phyloP scores from a whole-genome alignment of 495 filamentous ascomycete species.

The Aspergillus steynii region DNA sequence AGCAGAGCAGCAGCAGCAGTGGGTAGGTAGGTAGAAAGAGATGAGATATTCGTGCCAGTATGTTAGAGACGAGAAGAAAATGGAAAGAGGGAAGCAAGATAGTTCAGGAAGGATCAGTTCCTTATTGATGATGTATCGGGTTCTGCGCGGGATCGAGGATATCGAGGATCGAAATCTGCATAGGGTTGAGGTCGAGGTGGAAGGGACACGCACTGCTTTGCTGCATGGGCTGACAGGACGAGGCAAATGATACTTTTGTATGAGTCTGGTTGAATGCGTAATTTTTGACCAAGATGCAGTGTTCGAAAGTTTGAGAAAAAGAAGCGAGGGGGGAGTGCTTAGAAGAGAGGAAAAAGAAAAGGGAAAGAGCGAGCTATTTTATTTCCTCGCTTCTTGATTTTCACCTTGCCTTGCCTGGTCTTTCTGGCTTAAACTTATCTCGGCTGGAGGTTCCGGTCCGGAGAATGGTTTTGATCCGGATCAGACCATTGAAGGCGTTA shows the following conservation, averaged over 20 bases:
- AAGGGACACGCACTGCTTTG: not conserved
- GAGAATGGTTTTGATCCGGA: not conserved
- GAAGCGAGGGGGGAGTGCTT: not conserved
- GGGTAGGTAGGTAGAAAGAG: not conserved
- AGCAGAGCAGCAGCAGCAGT: not conserved
- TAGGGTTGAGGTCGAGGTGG: constrained; percentile 17
- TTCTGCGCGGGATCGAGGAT: constrained; percentile 20
- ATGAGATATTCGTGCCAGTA: not conserved
- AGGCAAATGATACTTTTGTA: not conserved
- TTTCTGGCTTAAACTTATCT: not conserved
- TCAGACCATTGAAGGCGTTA: not conserved
- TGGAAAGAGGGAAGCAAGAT: not conserved
- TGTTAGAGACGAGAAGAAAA: not conserved
- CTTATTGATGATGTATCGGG: constrained; percentile 25
- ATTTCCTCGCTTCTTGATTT: not conserved
- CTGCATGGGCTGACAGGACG: constrained; percentile 9
- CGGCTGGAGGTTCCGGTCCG: not conserved
- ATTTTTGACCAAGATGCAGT: not conserved
- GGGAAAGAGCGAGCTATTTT: not conserved
- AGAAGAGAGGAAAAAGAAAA: not conserved
- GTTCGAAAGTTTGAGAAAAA: not conserved
- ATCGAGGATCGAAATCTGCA: constrained; percentile 22
- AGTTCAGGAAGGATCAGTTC: constrained; percentile 15
- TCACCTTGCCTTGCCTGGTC: not conserved
- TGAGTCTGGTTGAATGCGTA: not conserved